Percentiles rank a stretch among this genome's conserved stretches.
Conservation (phyloP, 2,329 filamentous ascomycete species). For the Neurospora crassa region DNA sequence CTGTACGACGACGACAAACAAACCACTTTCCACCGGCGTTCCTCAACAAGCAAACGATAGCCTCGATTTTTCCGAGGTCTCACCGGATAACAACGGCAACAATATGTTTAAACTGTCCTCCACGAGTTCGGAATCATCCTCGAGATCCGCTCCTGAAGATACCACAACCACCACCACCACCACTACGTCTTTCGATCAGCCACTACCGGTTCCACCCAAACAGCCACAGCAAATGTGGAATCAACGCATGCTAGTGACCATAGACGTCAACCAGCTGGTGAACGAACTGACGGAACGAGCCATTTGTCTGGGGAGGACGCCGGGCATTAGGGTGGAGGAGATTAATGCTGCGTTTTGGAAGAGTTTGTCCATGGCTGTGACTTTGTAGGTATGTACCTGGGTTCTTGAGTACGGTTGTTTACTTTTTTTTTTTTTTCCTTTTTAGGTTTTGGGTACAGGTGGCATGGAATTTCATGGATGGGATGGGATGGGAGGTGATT, state of each 20-base stretch:
- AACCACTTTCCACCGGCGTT: not conserved
- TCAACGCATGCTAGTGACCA: constrained; percentile 11
- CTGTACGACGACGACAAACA: not conserved
- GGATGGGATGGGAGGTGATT: not conserved
- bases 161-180: not conserved
- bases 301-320: constrained; percentile 23
- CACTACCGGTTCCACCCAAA: not conserved
- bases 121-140: not conserved
- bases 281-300: constrained; percentile 21
- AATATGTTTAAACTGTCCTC: not conserved
- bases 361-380: not conserved
- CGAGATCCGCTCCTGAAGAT: too few relatives aligned
- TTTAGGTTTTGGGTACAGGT: not conserved
- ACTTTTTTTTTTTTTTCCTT: not conserved
- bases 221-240: not conserved
- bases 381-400: not conserved
- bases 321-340: constrained; percentile 21
- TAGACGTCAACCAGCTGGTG: constrained; percentile 20
- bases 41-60: not conserved
- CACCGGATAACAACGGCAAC: not conserved
- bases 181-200: not conserved
- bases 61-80: not conserved
- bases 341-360: constrained; percentile 23
- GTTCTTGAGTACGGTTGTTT: not conserved
- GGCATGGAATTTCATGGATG: not conserved